Percentiles rank a stretch among this genome's conserved stretches.
phyloP scores from a whole-genome alignment of 192 early-diverging fungal genomes.

The Podila verticillata region DNA sequence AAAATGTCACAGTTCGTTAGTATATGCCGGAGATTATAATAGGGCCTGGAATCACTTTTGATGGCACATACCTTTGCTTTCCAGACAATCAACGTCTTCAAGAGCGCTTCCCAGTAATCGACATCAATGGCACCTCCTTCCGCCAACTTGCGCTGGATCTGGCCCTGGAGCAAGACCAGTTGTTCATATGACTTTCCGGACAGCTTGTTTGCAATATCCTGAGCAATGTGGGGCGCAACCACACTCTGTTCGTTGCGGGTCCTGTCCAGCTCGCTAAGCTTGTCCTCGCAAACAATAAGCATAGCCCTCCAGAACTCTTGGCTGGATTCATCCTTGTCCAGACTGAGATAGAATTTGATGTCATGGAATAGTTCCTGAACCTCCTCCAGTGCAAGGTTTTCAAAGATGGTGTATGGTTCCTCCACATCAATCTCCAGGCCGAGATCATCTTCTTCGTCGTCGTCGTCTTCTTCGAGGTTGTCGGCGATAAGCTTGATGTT shows the following conservation, averaged over 20 bases:
- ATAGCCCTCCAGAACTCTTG: slow-evolving; percentile 89
- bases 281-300: slow-evolving; percentile 82
- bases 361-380: slow-evolving; percentile 86
- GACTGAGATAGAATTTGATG: slow-evolving; percentile 85
- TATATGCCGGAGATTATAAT: neutral
- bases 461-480: slow-evolving; percentile 72
- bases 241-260: slow-evolving; percentile 41
- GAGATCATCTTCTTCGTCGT: slow-evolving; percentile 60
- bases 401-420: slow-evolving; percentile 87
- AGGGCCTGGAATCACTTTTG: no score
- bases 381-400: slow-evolving; percentile 72
- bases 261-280: slow-evolving; percentile 58
- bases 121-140: slow-evolving; percentile 82
- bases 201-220: slow-evolving; percentile 78
- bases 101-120: slow-evolving; percentile 93
- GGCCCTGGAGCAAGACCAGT: slow-evolving; percentile 74
- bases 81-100: slow-evolving; percentile 80
- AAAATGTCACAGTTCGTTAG: neutral
- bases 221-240: slow-evolving; percentile 56
- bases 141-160: slow-evolving; percentile 79
- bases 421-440: slow-evolving; percentile 88
- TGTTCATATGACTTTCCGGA: slow-evolving; percentile 78
- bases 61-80: slow-evolving; percentile 71
- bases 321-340: slow-evolving; percentile 83
- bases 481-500: slow-evolving; percentile 86